A percentile compares a stretch with the other conserved stretches of the same genome.
Conservation (phyloP, 179 eudicot genomes). For the Vitellaria paradoxa region DNA sequence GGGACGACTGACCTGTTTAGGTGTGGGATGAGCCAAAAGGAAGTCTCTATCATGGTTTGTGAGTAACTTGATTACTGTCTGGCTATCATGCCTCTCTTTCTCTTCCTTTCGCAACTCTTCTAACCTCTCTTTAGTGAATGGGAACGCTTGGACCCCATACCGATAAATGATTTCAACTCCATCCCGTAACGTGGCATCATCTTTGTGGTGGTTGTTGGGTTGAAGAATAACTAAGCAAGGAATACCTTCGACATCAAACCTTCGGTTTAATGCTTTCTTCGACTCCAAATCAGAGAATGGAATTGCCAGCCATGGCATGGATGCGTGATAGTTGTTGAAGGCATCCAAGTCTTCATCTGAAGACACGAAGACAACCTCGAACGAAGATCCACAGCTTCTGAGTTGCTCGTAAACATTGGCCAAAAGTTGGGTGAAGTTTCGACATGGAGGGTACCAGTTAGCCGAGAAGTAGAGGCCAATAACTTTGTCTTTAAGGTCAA, state of each 20-base stretch:
- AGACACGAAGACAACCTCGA: conserved; percentile 65
- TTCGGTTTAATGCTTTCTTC: conserved; percentile 38
- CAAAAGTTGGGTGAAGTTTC: conserved; percentile 39
- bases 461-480: conserved; percentile 73
- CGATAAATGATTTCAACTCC: conserved; percentile 60
- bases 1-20: conserved; percentile 39
- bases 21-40: conserved; percentile 39
- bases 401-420: conserved; percentile 42
- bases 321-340: conserved; percentile 39
- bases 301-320: conserved; percentile 76
- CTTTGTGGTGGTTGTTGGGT: conserved; percentile 22
- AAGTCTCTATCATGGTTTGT: conserved; percentile 42
- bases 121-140: conserved; percentile 49
- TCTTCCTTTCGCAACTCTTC: conserved; percentile 46
- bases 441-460: conserved; percentile 64
- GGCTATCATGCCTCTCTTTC: conserved; percentile 47
- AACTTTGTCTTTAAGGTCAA: conserved; percentile 64
- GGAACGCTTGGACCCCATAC: conserved; percentile 53
- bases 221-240: conserved; percentile 59
- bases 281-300: conserved; percentile 62
- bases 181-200: conserved; percentile 22
- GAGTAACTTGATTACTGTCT: conserved; percentile 45
- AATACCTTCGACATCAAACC: conserved; percentile 56
- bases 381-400: conserved; percentile 25
- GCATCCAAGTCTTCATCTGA: conserved; percentile 62